Evolutionary conservation across 2,329 filamentous ascomycete genomes (phyloP).

Genomic region (Exophiala mesophila): DNA sequence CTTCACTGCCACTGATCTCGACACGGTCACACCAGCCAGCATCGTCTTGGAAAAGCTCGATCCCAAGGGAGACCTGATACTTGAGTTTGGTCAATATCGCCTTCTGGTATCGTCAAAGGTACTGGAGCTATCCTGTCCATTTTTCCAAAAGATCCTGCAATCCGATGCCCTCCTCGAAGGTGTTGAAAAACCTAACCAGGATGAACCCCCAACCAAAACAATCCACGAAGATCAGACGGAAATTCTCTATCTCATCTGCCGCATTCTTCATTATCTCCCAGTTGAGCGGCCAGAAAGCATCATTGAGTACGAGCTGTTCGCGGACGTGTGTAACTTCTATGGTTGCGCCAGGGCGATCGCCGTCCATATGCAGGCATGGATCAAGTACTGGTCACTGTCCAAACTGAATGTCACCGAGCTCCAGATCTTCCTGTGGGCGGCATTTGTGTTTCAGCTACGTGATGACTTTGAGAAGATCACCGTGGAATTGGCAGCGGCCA

Average conservation of each 20-base stretch:
- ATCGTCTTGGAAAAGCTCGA: conserved; percentile 4
- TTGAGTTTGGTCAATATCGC: background rate
- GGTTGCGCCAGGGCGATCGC: conserved; percentile 8
- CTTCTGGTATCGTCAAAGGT: conserved; percentile 10
- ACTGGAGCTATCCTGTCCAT: conserved; percentile 4
- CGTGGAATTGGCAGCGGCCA: background rate
- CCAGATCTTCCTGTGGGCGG: conserved; percentile 4
- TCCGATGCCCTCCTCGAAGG: conserved; percentile 6
- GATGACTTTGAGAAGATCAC: conserved; percentile 2
- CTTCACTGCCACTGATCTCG: too few species aligned
- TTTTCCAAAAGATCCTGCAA: conserved; percentile 7
- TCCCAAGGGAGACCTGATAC: conserved; percentile 6
- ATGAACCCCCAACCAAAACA: conserved; percentile 5
- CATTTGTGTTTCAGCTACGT: conserved; percentile 5
- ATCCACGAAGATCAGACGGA: conserved; percentile 3
- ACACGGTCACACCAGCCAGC: too few species aligned
- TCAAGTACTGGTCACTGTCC: background rate
- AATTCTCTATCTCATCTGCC: conserved; percentile 1
- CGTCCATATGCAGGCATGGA: conserved; percentile 5
- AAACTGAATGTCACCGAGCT: background rate
- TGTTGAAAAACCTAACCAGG: conserved; percentile 3
- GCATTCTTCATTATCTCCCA: conserved; percentile 1
- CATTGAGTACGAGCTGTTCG: conserved; percentile 1
- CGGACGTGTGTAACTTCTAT: conserved; percentile 10
- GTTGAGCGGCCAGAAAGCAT: background rate